Evolutionary conservation across 129 eudicot genomes (phyloP), one percentile per base, ranked within the genome.

Genomic region (Dittrichia graveolens): DNA sequence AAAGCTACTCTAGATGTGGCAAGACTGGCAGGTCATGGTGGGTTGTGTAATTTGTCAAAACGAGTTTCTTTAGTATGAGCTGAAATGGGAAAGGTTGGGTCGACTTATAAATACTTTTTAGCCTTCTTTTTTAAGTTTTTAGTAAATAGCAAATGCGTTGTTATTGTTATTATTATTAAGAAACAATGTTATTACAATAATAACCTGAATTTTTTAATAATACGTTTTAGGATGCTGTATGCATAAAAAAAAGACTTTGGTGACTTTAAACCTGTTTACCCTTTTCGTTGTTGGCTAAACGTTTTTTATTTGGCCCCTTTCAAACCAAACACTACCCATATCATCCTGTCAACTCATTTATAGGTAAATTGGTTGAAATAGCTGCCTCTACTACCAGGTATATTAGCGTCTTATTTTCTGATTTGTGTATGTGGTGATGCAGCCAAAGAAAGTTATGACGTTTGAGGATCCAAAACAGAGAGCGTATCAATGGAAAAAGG

Each of bases 381-480:
- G 12, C 37, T 48, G 40, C 61, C 48, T 66, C 24, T 13, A 9
- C 39, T 19, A 46, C 53, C 11, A 53, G 3, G 8, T 56, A 15
- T 70, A 11, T 56, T 55, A 14, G 11, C 13, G 8, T 8, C 42
- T 38, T 44, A 9, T 42, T 53, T 16, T 8, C 18, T 60, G 48
- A 42, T 31, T 24, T 40, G 49, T 62, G 19, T 8, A 10, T 14
- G 11, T 76, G 68, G n/a, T 73, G 47, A 13, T 82, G 62, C 90
- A 95, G 99, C 97, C 91, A 5, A 95, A 95, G 85, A 91, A 95
- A 83, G 93, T 95, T 3, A 46, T 88, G 85, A 59, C 88, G 37
- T 91, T 90, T 57, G 96, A 90, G 84, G 99, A 95, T 78, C 81
- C 96, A 72, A 95, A 95, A 71, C 97, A 88, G 73, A 84, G 97